Evolutionary conservation across 2,329 filamentous ascomycete species (phyloP), one percentile per base, ranked within the genome.

Genomic region (Xylariaceae sp.): DNA sequence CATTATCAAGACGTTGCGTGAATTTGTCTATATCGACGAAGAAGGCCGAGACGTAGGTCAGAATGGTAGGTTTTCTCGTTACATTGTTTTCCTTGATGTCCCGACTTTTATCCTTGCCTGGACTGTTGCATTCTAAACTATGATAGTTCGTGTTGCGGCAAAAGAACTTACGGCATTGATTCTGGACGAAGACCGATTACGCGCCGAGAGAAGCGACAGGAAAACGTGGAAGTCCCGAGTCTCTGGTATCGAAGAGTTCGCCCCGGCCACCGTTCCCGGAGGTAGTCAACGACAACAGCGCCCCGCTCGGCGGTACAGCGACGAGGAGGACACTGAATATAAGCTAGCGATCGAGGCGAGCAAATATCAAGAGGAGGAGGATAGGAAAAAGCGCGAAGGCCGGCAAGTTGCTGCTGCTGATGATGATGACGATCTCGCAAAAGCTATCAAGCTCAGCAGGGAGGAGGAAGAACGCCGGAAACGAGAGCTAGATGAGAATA

Each of bases 141-240:
- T 36, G 49, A 54, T 64, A 99, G 94, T 99, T 53, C 90, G 94
- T 58, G 87, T 95, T 60, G 92, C 94, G 34, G 94, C 94, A 37
- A 99, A 96, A 74, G 94, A 99, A 73, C 80, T 99, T 58, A 97
- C 92, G 0, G 84, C 91, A 15, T 78, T 99, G 55, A 88, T 99
- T 62, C 76, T 95, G 67, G 94, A 99, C 70, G 94, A 99, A 71
- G 94, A 97, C 65, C 84, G 94, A 67, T 74, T 99, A 65, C 87
- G 92, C 62, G 86, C 85, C 59, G 94, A 99, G 75, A 86, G 94
- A 67, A 89, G 84, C 65, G 94, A 97, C 70, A 84, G 94, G 53
- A 95, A 91, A 70, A 84, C 88, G 2, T 99, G 94, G 94, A 99
- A 99, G 73, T 95, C 92, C 49, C 88, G 94, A 55, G 94, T 99